Evolutionary conservation across 2,329 filamentous ascomycete species (phyloP), one percentile per base, ranked within the genome.

Genomic region (Fusarium sp.): DNA sequence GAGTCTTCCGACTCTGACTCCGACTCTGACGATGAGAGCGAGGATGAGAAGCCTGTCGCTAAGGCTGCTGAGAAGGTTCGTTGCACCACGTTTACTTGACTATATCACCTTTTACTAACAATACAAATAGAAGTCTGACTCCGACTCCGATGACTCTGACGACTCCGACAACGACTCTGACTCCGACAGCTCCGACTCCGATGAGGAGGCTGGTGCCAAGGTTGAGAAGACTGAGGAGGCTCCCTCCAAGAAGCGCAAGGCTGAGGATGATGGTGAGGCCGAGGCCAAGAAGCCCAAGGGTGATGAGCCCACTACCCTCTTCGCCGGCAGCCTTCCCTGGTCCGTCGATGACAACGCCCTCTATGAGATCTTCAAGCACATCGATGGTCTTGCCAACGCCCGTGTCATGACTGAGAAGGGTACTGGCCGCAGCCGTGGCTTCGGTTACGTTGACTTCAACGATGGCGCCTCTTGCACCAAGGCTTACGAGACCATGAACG

Each of bases 291-390:
- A 92, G 86, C 82, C 84, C 78, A 92, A 92, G 87, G 87, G 85
- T 38, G 87, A 90, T 60, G 81, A 66, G 42, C 68, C 80, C 38
- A 76, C 77, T 40, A 97, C 94, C 77, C 90, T 98, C 57, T 98
- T 97, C 81, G 90, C 94, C 72, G 95, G 95, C 75, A 95, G 94
- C 85, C 86, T 98, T 71, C 94, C 92, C 82, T 98, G 94, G 94
- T 93, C 91, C 79, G 86, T 97, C 56, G 93, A 97, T 75, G 95
- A 97, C 81, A 90, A 94, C 71, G 89, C 89, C 83, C 90, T 98
- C 71, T 87, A 88, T 73, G 88, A 91, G 76, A 92, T 95, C 80
- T 97, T 98, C 84, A 89, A 94, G 84, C 83, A 88, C 69, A 95
- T 91, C 77, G 91, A 91, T 70, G 91, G 91, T 77, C 86, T 97